A percentile compares a stretch with the other conserved stretches of the same genome.
Evolutionary conservation across 345 rosid species (phyloP).

Genomic region (Balakata baccata): DNA sequence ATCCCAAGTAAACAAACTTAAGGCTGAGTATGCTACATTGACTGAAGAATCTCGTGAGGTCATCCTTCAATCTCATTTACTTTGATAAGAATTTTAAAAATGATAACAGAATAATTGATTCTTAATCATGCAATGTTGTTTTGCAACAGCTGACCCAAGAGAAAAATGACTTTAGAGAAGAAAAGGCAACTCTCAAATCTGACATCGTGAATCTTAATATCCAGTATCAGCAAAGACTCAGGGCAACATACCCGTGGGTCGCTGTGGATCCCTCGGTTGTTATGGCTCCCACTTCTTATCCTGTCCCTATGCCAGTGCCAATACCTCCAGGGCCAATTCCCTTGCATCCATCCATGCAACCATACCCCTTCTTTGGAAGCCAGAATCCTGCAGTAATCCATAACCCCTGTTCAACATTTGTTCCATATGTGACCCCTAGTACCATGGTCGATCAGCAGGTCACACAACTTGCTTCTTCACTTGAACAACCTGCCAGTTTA

Average conservation of each 20-base stretch:
- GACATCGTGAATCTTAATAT: constrained; percentile 65
- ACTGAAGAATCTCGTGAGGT: constrained; percentile 92
- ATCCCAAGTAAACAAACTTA: constrained; percentile 69
- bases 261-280: constrained; percentile 65
- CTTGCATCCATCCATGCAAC: constrained; percentile 76
- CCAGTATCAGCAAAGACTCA: constrained; percentile 74
- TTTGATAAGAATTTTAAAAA: neutral
- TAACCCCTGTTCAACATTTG: constrained; percentile 59
- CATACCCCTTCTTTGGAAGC: constrained; percentile 66
- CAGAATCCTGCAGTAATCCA: constrained; percentile 68
- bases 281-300: constrained; percentile 71
- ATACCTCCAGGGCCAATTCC: constrained; percentile 77
- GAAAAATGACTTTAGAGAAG: constrained; percentile 87
- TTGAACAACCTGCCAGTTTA: constrained; percentile 35
- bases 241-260: constrained; percentile 67
- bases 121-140: constrained; percentile 1
- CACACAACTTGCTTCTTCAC: constrained; percentile 40
- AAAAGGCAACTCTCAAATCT: constrained; percentile 69
- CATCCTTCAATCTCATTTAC: constrained; percentile 2
- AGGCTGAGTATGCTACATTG: constrained; percentile 57
- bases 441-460: constrained; percentile 57
- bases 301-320: constrained; percentile 68
- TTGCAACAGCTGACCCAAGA: constrained; percentile 65
- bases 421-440: constrained; percentile 62
- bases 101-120: neutral